Conservation (phyloP, 371 early-diverging fungal species). For the Apophysomyces elegans region DNA sequence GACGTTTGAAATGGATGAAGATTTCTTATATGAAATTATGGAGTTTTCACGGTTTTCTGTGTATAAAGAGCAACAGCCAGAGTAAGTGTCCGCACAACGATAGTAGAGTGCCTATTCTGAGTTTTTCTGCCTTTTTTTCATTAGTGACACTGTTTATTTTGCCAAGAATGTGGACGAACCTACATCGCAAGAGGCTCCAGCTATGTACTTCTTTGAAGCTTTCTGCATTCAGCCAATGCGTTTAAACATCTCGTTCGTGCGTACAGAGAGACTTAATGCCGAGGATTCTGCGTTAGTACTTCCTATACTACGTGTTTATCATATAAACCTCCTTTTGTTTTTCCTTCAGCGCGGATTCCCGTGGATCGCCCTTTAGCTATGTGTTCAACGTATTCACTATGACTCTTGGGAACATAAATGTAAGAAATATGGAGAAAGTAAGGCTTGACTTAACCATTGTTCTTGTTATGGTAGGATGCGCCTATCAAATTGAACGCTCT, state of each 20-base stretch:
- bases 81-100: conserved; percentile 15
- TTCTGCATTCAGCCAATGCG: conserved; percentile 89
- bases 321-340: conserved; percentile 12
- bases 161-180: conserved; percentile 57
- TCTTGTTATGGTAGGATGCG: conserved; percentile 61
- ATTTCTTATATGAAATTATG: conserved; percentile 73
- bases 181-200: conserved; percentile 50
- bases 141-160: conserved; percentile 38
- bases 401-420: conserved; percentile 89
- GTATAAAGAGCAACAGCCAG: conserved; percentile 19
- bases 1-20: conserved; percentile 87
- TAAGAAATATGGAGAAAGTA: conserved; percentile 20
- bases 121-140: conserved; percentile 4
- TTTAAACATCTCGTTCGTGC: conserved; percentile 81
- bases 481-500: conserved; percentile 84
- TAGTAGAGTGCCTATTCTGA: too few relatives aligned
- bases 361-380: conserved; percentile 45
- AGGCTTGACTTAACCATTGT: not conserved
- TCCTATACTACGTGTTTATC: too few relatives aligned
- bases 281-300: conserved; percentile 36
- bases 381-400: conserved; percentile 82
- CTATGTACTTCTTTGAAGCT: conserved; percentile 85
- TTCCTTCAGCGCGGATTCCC: conserved; percentile 22
- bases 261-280: conserved; percentile 63
- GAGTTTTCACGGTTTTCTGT: conserved; percentile 74